Evolutionary conservation across 1,284 basidiomycete genomes (phyloP), one percentile per base, ranked within the genome.

Genomic region (Xerocomus nothofagi): DNA sequence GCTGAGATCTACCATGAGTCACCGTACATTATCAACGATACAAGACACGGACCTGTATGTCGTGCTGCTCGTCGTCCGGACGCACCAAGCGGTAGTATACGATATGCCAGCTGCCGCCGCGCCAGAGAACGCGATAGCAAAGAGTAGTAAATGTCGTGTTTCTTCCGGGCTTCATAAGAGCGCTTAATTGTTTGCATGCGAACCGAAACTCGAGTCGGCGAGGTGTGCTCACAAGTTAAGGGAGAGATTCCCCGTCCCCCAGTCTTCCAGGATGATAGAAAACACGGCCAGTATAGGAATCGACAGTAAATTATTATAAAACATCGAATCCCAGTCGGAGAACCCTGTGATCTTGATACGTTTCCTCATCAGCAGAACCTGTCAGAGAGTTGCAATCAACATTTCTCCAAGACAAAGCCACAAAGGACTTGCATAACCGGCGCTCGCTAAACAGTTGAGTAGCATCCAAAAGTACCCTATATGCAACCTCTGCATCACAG

Each of bases 241-340:
- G 39, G 72, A 71, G 32, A 99, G 74, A 63, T 87, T 94, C 50
- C 82, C 86, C 6, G 75, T 71, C 42, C 88, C 84, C 97, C 97
- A 99, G 67, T 98, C 86, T 71, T 99, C 97, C 33, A 89, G 74
- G 46, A 95, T 59, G 56, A 99, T 65, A 14, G 94, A 97, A 66
- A 89, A 91, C 51, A 94, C 59, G 33, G 82, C 76, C 36, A 99
- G 77, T 31, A 98, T 84, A 36, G 97, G 94, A 60, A 99, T 93
- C 30, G 93, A 97, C 42, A 99, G 77, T 44, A 98, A 71, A 72
- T 99, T 99, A 77, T 98, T 98, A 78, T 98, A 99, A 74, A 94
- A 98, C 96, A 99, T 98, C 23, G 95, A 91, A 67, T 99, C 97
- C 95, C 94, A 98, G 68, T 99, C 96, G 54, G 94, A 96, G 76